These are phyloP conservation scores for Apiotrichum porosum DNA, from an alignment of 1,284 basidiomycete genomes.

Conservation along the genomic window DNA sequence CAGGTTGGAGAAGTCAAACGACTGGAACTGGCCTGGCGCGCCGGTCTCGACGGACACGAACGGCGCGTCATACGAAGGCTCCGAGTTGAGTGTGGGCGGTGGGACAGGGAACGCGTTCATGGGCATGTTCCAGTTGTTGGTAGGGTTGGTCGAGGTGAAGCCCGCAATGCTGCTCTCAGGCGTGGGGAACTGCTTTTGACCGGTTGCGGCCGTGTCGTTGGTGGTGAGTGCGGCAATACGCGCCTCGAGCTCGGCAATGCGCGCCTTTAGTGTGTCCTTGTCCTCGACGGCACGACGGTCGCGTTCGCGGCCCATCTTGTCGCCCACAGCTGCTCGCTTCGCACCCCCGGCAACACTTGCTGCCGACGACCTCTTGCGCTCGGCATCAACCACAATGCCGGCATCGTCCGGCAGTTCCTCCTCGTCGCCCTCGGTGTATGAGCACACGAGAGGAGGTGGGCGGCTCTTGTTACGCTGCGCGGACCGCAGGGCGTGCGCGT, in stretches of 20 bases:
- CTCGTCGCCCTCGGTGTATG: slow-evolving; percentile 33
- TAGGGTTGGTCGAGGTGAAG: neutral
- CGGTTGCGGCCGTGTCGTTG: neutral
- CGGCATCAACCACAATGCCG: neutral
- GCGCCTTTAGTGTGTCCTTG: slow-evolving; percentile 24
- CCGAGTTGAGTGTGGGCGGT: neutral
- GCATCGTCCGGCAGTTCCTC: slow-evolving; percentile 2
- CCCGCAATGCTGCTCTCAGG: neutral
- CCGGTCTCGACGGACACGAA: slow-evolving; percentile 13
- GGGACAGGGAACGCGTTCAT: slow-evolving; percentile 4
- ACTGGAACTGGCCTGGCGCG: slow-evolving; percentile 12
- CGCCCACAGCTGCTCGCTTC: slow-evolving; percentile 11
- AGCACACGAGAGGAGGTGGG: slow-evolving; percentile 30
- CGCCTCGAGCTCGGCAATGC: slow-evolving; percentile 39
- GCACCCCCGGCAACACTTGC: neutral
- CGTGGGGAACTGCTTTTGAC: neutral
- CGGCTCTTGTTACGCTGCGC: slow-evolving; percentile 34
- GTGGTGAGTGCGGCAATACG: slow-evolving; percentile 25
- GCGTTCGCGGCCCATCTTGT: slow-evolving; percentile 18
- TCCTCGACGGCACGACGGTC: slow-evolving; percentile 27
- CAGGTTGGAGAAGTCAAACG: slow-evolving; percentile 26
- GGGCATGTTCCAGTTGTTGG: slow-evolving; percentile 4
- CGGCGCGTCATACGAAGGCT: slow-evolving; percentile 3
- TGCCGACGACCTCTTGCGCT: slow-evolving; percentile 7
- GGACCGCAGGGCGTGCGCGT: slow-evolving; percentile 40